A percentile compares a stretch with the other conserved stretches of the same genome.
These are phyloP conservation scores for Verbascum thapsus DNA, from an alignment of 257 asterid genomes.

Conservation along the genomic window DNA sequence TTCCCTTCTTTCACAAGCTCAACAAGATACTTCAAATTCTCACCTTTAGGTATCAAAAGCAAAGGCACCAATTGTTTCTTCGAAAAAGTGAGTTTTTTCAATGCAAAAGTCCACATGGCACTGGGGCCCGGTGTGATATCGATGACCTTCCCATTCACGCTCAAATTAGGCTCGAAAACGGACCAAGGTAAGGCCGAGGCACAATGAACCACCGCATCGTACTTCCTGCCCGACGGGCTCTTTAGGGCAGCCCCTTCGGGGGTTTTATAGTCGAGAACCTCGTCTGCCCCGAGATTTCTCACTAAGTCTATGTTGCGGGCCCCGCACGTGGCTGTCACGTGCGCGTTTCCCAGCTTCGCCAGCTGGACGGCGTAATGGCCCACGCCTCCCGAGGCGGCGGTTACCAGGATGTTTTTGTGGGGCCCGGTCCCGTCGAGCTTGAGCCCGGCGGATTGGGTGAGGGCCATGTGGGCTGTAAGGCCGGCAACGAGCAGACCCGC, in stretches of 20 bases:
- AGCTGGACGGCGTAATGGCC: constrained; percentile 73
- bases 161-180: constrained; percentile 53
- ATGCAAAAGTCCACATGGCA: constrained; percentile 55
- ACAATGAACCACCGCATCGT: constrained; percentile 67
- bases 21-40: constrained; percentile 44
- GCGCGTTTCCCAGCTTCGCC: constrained; percentile 66
- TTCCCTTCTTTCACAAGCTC: constrained; percentile 59
- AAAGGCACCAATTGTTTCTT: constrained; percentile 55
- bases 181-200: constrained; percentile 58
- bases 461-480: constrained; percentile 64
- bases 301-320: constrained; percentile 59
- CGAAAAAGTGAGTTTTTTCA: constrained; percentile 53
- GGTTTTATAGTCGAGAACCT: constrained; percentile 65
- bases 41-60: constrained; percentile 43
- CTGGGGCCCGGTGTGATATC: constrained; percentile 59
- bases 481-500: constrained; percentile 59
- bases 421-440: constrained; percentile 57
- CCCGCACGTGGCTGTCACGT: constrained; percentile 72
- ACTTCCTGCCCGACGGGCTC: constrained; percentile 68
- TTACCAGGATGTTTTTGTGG: constrained; percentile 54
- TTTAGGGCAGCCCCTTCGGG: constrained; percentile 64
- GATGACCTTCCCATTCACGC: constrained; percentile 49
- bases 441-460: constrained; percentile 51
- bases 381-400: constrained; percentile 75
- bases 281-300: constrained; percentile 70